Conservation (phyloP, 208 protist genomes). For the Strigomonas culicis region DNA sequence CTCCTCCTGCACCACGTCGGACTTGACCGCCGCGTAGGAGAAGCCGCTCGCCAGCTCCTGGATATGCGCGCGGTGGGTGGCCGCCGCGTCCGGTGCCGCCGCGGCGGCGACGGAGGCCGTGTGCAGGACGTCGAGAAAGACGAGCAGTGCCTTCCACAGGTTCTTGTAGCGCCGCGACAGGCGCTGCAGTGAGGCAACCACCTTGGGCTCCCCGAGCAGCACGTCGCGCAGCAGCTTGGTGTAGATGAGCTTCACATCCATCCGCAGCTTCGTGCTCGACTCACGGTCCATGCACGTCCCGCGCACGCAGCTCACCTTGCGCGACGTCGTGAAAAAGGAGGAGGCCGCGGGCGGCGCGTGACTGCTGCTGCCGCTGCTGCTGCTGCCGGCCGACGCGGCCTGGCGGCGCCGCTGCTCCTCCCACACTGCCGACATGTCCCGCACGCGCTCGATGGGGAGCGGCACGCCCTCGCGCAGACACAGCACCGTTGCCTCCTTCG, state of each 20-base stretch:
- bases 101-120: slow-evolving; percentile 5
- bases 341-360: neutral
- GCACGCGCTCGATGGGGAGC: slow-evolving; percentile 22
- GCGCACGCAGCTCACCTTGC: slow-evolving; percentile 34
- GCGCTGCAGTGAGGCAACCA: slow-evolving; percentile 26
- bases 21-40: no score
- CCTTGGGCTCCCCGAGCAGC: slow-evolving; percentile 30
- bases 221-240: slow-evolving; percentile 38
- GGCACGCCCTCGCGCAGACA: slow-evolving; percentile 22
- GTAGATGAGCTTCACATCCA: slow-evolving; percentile 40
- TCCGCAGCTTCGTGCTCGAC: slow-evolving; percentile 25
- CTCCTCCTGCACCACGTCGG: neutral
- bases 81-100: neutral
- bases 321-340: neutral
- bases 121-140: slow-evolving; percentile 54
- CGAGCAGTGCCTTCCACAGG: slow-evolving; percentile 62
- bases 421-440: neutral
- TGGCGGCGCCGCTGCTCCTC: neutral
- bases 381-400: neutral
- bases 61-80: neutral
- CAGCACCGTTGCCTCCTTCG: slow-evolving; percentile 44
- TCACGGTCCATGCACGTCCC: slow-evolving; percentile 66
- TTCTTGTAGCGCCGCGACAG: slow-evolving; percentile 73
- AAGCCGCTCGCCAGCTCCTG: neutral
- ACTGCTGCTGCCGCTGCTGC: neutral